Percentiles rank a stretch among this genome's conserved stretches.
phyloP scores from a whole-genome alignment of 345 rosid genomes.

The Crucihimalaya himalaica region DNA sequence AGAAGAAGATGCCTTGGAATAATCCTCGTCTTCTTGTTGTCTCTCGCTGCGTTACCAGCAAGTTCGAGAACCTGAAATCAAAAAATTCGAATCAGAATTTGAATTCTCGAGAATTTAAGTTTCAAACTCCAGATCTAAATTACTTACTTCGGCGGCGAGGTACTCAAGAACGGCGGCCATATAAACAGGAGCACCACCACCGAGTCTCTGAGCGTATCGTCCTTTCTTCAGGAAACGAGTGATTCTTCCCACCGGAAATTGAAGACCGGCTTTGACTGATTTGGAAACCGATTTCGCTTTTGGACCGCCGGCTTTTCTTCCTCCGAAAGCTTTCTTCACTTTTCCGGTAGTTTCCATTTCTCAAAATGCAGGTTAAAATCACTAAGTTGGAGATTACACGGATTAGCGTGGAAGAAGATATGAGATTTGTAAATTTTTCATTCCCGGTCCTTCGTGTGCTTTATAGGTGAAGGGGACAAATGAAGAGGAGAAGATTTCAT shows the following conservation, averaged over 20 bases:
- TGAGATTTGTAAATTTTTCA: too few relatives aligned
- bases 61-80: conserved; percentile 61
- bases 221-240: conserved; percentile 83
- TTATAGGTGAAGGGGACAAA: too few relatives aligned
- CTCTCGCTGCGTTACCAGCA: conserved; percentile 83
- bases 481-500: too few relatives aligned
- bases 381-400: too few relatives aligned
- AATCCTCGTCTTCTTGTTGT: conserved; percentile 75
- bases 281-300: conserved; percentile 73
- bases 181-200: conserved; percentile 85
- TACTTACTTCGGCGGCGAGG: conserved; percentile 73
- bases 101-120: not conserved
- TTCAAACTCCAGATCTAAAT: not conserved
- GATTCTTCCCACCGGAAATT: conserved; percentile 85
- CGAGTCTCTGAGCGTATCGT: conserved; percentile 68
- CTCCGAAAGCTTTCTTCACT: conserved; percentile 75
- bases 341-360: conserved; percentile 69
- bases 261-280: conserved; percentile 76
- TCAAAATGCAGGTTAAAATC: too few relatives aligned
- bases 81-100: not conserved
- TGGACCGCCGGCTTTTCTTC: conserved; percentile 79
- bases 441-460: too few relatives aligned
- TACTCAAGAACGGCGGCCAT: conserved; percentile 88
- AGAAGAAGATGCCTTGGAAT: conserved; percentile 73
- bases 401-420: too few relatives aligned